phyloP scores from a whole-genome alignment of 495 filamentous ascomycete genomes.

The Jackrogersella multiformis region DNA sequence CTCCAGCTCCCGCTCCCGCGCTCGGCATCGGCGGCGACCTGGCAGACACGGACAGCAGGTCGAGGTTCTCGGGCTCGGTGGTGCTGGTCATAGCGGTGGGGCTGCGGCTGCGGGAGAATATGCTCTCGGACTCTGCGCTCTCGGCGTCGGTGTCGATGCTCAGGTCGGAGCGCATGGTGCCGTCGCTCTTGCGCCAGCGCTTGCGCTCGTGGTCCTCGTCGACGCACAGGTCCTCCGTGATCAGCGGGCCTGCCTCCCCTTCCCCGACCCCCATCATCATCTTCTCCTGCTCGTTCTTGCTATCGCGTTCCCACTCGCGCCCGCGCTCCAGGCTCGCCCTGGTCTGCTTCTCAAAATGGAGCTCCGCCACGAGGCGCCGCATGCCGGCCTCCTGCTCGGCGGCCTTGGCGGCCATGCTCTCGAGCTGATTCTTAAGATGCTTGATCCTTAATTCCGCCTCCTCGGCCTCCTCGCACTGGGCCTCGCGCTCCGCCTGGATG shows the following conservation, averaged over 20 bases:
- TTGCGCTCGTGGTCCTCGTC: constrained; percentile 61
- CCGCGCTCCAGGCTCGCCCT: constrained; percentile 47
- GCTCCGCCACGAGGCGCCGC: constrained; percentile 68
- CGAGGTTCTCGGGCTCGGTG: constrained; percentile 46
- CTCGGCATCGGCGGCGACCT: constrained; percentile 17
- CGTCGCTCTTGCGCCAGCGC: constrained; percentile 62
- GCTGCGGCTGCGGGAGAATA: constrained; percentile 69
- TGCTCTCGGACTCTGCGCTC: constrained; percentile 65
- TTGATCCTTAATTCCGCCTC: constrained; percentile 73
- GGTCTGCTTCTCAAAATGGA: constrained; percentile 66
- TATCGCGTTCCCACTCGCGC: not conserved
- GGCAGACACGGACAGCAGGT: no score
- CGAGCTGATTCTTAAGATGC: constrained; percentile 77
- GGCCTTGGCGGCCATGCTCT: constrained; percentile 76
- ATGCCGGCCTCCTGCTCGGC: constrained; percentile 71
- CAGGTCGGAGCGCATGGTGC: constrained; percentile 55
- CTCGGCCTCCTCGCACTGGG: constrained; percentile 75
- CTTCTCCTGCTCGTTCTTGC: not conserved
- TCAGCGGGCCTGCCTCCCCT: constrained; percentile 53
- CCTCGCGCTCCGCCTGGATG: constrained; percentile 67
- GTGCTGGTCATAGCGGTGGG: constrained; percentile 56
- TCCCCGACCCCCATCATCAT: constrained; percentile 44
- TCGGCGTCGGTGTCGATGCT: constrained; percentile 63
- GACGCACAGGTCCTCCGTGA: constrained; percentile 63
- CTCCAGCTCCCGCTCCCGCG: not conserved